These are phyloP conservation scores for Chlorociboria aeruginascens DNA, from an alignment of 495 filamentous ascomycete genomes.

Conservation along the genomic window DNA sequence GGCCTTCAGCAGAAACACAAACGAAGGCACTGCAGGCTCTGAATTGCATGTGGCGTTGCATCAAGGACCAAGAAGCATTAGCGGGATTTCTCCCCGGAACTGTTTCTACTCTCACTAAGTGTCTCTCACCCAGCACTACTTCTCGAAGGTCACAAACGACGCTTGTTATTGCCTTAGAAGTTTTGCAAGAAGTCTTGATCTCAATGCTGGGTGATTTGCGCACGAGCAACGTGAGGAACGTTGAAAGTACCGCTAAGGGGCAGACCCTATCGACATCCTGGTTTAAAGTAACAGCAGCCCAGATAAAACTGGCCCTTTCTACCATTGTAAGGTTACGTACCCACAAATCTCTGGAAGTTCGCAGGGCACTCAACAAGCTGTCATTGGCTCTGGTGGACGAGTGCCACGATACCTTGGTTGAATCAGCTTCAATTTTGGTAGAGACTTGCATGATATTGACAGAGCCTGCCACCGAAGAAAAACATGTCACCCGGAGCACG, in stretches of 20 bases:
- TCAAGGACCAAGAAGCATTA: slow-evolving; percentile 59
- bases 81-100: slow-evolving; percentile 82
- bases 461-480: slow-evolving; percentile 34
- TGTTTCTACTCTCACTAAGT: slow-evolving; percentile 66
- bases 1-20: slow-evolving; percentile 49
- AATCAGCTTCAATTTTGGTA: slow-evolving; percentile 57
- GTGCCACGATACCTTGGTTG: slow-evolving; percentile 59
- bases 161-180: slow-evolving; percentile 46
- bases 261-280: slow-evolving; percentile 45
- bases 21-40: slow-evolving; percentile 53
- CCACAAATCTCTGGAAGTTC: slow-evolving; percentile 61
- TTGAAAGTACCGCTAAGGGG: slow-evolving; percentile 11
- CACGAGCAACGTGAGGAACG: slow-evolving; percentile 26
- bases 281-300: slow-evolving; percentile 67
- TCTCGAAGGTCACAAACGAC: slow-evolving; percentile 52
- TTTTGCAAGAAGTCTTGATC: slow-evolving; percentile 48
- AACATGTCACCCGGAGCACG: slow-evolving; percentile 17
- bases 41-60: slow-evolving; percentile 44
- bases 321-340: slow-evolving; percentile 67
- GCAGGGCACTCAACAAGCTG: slow-evolving; percentile 50
- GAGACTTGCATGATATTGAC: slow-evolving; percentile 73
- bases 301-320: slow-evolving; percentile 76
- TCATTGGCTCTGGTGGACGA: slow-evolving; percentile 65
- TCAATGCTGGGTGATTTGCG: slow-evolving; percentile 53
- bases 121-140: slow-evolving; percentile 55